Evolutionary conservation across 192 early-diverging fungal species (phyloP).

Genomic region (Spizellomyces punctatus): DNA sequence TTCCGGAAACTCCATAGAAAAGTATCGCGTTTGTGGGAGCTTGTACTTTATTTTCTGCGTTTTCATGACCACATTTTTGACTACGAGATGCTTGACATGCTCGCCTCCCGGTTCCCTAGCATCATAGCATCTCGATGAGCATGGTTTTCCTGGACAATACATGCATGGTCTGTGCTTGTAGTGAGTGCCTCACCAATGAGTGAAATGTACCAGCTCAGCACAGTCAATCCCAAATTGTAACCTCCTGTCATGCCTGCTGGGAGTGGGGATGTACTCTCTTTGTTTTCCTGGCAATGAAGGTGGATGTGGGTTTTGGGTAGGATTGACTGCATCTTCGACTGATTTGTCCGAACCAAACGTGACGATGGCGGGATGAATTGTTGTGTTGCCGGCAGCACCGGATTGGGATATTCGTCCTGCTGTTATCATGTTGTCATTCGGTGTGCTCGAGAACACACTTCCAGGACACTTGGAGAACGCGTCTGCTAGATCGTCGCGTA

Average conservation of each 20-base stretch:
- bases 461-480: too few relatives aligned
- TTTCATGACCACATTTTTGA: conserved; percentile 65
- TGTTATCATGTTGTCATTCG: too few relatives aligned
- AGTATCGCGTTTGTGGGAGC: conserved; percentile 59
- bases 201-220: conserved; percentile 55
- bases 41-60: conserved; percentile 66
- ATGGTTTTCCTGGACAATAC: neutral
- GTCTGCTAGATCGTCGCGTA: too few relatives aligned
- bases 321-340: too few relatives aligned
- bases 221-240: conserved; percentile 58
- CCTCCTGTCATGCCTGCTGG: conserved; percentile 37
- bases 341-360: too few relatives aligned
- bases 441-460: too few relatives aligned
- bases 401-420: too few relatives aligned
- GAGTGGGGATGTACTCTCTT: conserved; percentile 22
- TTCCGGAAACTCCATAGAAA: conserved; percentile 64
- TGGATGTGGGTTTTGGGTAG: neutral
- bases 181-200: conserved; percentile 43
- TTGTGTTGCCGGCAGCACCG: too few relatives aligned
- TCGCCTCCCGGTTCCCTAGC: conserved; percentile 63
- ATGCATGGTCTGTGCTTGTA: neutral
- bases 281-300: neutral
- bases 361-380: too few relatives aligned
- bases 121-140: neutral
- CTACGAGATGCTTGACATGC: conserved; percentile 49